phyloP scores from a whole-genome alignment of 2,329 filamentous ascomycete species.

The Penicillium palitans region DNA sequence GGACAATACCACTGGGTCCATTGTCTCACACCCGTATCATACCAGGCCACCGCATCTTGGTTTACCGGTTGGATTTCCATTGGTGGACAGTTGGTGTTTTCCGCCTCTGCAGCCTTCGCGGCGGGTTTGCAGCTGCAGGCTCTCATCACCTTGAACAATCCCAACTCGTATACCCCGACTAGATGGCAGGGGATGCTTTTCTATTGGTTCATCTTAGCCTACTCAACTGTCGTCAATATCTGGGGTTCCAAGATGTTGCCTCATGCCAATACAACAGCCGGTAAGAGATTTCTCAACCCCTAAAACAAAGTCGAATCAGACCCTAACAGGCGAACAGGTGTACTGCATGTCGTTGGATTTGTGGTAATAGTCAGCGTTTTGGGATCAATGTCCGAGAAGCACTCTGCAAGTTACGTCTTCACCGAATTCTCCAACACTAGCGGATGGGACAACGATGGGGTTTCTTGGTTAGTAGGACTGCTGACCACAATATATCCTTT shows the following conservation, averaged over 20 bases:
- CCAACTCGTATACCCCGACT: conserved; percentile 43
- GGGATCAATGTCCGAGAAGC: conserved; percentile 20
- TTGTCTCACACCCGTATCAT: conserved; percentile 37
- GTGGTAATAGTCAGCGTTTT: conserved; percentile 16
- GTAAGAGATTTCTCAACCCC: conserved; percentile 5
- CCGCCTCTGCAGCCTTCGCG: conserved; percentile 52
- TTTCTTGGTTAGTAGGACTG: conserved; percentile 22
- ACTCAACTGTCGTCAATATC: conserved; percentile 44
- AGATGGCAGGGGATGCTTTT: conserved; percentile 45
- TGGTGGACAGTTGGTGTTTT: conserved; percentile 49
- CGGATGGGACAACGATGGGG: conserved; percentile 22
- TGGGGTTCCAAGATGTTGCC: conserved; percentile 37
- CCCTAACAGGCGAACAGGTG: conserved; percentile 4
- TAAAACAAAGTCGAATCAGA: too few species aligned
- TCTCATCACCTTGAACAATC: conserved; percentile 45
- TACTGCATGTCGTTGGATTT: conserved; percentile 21
- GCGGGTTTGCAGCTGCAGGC: conserved; percentile 48
- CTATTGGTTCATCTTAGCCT: conserved; percentile 41
- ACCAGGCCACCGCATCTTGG: conserved; percentile 42
- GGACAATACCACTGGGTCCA: conserved; percentile 53
- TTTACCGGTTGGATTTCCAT: conserved; percentile 50
- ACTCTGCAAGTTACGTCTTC: conserved; percentile 19
- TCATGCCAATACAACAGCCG: conserved; percentile 21
- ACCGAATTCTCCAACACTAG: conserved; percentile 22
- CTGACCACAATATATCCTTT: conserved; percentile 24